Base-by-base conservation (phyloP, 257 asterid genomes). In the Haberlea rhodopensis region DNA sequence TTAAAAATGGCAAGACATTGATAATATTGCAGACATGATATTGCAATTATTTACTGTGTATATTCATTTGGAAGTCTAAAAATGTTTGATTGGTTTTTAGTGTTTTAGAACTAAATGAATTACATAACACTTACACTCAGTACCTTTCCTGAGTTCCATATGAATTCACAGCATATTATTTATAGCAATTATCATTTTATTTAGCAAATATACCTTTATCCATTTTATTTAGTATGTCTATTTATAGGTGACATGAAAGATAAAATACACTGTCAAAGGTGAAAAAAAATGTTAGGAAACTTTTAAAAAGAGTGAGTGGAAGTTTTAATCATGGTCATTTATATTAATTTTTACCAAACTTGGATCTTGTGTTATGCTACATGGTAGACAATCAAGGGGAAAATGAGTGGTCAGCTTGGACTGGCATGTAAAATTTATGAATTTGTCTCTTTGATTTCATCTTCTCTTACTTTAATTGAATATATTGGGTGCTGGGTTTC, bases 401-500 rank as follows among this genome's bases (percentile, higher is more conserved):
- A 34, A 65, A 15, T 63, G 49, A 22, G 18, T 58, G 53, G 54
- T 24, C n/a, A 34, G 15, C 23, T 53, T 24, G 54, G 20, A 57
- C 49, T 62, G 59, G 31, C 22, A 43, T 3, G 6, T 9, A 27
- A 5, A 37, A 21, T 20, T n/a, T 29, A 45, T 62, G 31, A 8
- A 62, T 54, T 21, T 23, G n/a, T 54, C 56, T 54, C 20, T 53
- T 22, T 53, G 24, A 60, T 60, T 31, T 49, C 45, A 61, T 8
- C 7, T 52, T 8, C 31, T 6, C 56, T 54, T 26, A 7, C 43
- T 32, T 13, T 9, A 32, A 7, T 31, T 31, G 37, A 31, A 3
- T 9, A 31, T 32, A 32, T 32, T 9, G 15, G 15, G 48, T 1
- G n/a, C n/a, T 37, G 48, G 18, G 48, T 37, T n/a, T 10, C 3